Evolutionary conservation across 441 rosid genomes (phyloP).

Genomic region (Gossypium laxum): DNA sequence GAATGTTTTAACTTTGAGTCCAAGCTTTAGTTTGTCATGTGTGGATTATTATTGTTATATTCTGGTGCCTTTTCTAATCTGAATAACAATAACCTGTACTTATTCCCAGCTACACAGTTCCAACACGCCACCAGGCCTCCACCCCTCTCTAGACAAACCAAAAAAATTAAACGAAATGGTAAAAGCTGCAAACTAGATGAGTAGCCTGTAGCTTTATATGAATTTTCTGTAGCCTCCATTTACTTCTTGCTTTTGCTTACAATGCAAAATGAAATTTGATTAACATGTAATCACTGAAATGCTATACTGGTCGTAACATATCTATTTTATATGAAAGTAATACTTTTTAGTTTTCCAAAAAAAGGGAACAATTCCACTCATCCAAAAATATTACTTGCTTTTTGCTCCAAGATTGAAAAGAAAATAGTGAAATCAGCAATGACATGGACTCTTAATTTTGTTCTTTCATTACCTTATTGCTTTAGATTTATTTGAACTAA

Average conservation of each 20-base stretch:
- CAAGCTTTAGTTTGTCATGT: not conserved
- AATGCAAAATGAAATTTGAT: not conserved
- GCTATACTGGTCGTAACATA: not conserved
- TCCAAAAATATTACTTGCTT: not conserved
- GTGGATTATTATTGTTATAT: not conserved
- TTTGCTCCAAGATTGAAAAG: not conserved
- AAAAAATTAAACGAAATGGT: not conserved
- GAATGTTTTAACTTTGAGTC: constrained; percentile 20
- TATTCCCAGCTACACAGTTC: not conserved
- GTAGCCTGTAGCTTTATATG: not conserved
- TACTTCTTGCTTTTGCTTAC: not conserved
- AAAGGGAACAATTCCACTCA: not conserved
- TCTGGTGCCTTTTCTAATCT: not conserved
- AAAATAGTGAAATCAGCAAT: not conserved
- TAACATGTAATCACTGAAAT: not conserved
- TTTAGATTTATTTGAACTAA: constrained; percentile 11
- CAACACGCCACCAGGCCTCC: not conserved
- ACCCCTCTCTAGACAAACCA: not conserved
- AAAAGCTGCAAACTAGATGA: not conserved
- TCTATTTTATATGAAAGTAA: not conserved
- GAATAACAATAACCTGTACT: not conserved
- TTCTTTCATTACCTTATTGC: not conserved
- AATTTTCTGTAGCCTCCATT: constrained; percentile 2
- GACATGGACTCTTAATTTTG: not conserved
- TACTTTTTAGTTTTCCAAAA: not conserved